A percentile compares a stretch with the other conserved stretches of the same genome.
These are phyloP conservation scores for Prunus mongolica DNA, from an alignment of 306 rosid species.

Conservation along the genomic window DNA sequence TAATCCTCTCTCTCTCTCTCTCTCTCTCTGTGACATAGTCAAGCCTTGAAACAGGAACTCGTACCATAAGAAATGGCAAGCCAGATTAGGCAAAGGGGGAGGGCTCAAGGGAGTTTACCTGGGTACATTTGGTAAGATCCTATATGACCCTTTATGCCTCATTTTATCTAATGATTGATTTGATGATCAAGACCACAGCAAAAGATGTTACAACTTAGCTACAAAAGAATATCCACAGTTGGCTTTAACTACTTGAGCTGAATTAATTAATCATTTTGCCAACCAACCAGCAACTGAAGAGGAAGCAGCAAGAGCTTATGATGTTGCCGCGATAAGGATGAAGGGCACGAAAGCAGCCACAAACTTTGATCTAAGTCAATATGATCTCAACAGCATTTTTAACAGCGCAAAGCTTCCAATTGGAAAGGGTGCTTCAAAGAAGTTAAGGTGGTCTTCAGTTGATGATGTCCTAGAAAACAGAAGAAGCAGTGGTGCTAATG, in stretches of 20 bases:
- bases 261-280: no score
- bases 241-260: no score
- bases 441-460: neutral
- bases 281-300: constrained; percentile 17
- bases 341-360: constrained; percentile 8
- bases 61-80: constrained; percentile 26
- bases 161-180: neutral
- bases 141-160: neutral
- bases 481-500: neutral
- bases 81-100: constrained; percentile 24
- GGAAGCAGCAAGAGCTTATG: constrained; percentile 39
- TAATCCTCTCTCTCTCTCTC: no score
- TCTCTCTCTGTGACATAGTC: neutral
- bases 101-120: constrained; percentile 16
- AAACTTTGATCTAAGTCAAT: constrained; percentile 18
- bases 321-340: constrained; percentile 22
- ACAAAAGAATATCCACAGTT: no score
- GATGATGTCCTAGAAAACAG: constrained; percentile 7
- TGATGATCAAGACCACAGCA: neutral
- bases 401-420: constrained; percentile 12
- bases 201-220: no score
- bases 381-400: constrained; percentile 16
- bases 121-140: constrained; percentile 29
- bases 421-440: constrained; percentile 23
- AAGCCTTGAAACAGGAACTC: constrained; percentile 3